A percentile compares a stretch with the other conserved stretches of the same genome.
These are phyloP conservation scores for Bothriochloa decipiens DNA, from an alignment of 176 grass and related monocot genomes.

Conservation along the genomic window DNA sequence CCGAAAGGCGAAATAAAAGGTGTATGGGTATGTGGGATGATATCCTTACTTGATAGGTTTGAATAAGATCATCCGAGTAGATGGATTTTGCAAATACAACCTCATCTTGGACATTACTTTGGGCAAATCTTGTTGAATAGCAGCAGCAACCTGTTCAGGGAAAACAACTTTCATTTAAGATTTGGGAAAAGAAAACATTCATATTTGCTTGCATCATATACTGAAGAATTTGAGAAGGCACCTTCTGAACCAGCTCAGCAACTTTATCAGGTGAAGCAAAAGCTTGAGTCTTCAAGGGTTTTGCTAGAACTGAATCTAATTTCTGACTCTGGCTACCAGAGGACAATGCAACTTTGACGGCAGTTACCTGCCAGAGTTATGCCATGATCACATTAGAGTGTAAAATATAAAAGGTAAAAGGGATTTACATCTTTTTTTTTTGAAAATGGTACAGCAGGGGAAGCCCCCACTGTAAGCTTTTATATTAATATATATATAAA, in stretches of 20 bases:
- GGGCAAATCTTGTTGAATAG: conserved; percentile 81
- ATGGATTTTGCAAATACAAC: conserved; percentile 95
- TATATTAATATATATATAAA: too few species aligned
- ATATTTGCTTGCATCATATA: not conserved
- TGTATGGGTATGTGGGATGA: not conserved
- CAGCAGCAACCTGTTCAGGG: conserved; percentile 55
- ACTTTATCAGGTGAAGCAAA: conserved; percentile 98
- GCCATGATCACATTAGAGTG: conserved; percentile 25
- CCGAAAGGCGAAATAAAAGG: not conserved
- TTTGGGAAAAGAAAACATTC: conserved; percentile 1
- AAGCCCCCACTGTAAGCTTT: too few species aligned
- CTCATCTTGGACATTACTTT: conserved; percentile 83
- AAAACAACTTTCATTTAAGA: conserved; percentile 14
- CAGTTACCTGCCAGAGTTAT: conserved; percentile 69
- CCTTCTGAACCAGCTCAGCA: conserved; percentile 90
- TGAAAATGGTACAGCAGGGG: too few species aligned
- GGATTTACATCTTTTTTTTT: conserved; percentile 14
- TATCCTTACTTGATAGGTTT: conserved; percentile 93
- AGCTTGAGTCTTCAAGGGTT: conserved; percentile 91
- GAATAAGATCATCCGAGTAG: conserved; percentile 93
- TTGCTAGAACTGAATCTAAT: conserved; percentile 86
- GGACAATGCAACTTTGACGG: conserved; percentile 86
- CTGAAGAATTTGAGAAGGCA: conserved; percentile 36
- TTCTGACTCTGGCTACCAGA: conserved; percentile 86
- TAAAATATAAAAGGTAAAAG: not conserved